Evolutionary conservation across 495 filamentous ascomycete genomes (phyloP).

Genomic region (Jackrogersella minutella): DNA sequence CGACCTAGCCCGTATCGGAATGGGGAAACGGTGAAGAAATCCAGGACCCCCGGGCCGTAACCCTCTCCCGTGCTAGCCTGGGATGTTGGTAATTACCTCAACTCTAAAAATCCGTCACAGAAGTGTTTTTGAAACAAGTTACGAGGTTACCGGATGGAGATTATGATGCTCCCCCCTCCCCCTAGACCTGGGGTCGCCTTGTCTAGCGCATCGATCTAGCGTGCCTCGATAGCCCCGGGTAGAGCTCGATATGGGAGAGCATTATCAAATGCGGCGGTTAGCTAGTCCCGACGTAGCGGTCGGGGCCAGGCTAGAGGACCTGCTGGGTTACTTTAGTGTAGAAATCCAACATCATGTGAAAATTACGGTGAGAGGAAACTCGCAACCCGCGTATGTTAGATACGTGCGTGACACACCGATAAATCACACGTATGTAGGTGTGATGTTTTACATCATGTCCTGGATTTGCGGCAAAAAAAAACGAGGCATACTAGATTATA

Average conservation of each 20-base stretch:
- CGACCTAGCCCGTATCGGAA: background rate
- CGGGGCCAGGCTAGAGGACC: background rate
- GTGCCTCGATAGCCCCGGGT: too few species aligned
- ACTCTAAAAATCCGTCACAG: too few species aligned
- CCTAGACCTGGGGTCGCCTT: too few species aligned
- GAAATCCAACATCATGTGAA: background rate
- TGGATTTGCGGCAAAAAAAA: background rate
- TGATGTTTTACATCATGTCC: background rate
- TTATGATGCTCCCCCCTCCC: too few species aligned
- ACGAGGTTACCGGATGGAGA: too few species aligned
- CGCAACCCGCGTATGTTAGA: background rate
- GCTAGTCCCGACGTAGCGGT: background rate
- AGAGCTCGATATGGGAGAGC: too few species aligned
- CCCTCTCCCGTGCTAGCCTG: background rate
- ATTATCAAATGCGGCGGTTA: background rate
- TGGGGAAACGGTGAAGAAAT: background rate
- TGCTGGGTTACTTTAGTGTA: background rate
- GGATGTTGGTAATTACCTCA: too few species aligned
- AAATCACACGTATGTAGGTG: background rate
- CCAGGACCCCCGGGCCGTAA: background rate
- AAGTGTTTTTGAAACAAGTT: too few species aligned
- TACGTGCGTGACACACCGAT: background rate
- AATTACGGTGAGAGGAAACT: conserved; percentile 5
- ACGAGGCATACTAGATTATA: background rate
- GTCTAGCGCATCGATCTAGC: too few species aligned